Percentiles rank a stretch among this genome's conserved stretches.
phyloP scores from a whole-genome alignment of 257 asterid genomes.

The Jacaranda copaia region DNA sequence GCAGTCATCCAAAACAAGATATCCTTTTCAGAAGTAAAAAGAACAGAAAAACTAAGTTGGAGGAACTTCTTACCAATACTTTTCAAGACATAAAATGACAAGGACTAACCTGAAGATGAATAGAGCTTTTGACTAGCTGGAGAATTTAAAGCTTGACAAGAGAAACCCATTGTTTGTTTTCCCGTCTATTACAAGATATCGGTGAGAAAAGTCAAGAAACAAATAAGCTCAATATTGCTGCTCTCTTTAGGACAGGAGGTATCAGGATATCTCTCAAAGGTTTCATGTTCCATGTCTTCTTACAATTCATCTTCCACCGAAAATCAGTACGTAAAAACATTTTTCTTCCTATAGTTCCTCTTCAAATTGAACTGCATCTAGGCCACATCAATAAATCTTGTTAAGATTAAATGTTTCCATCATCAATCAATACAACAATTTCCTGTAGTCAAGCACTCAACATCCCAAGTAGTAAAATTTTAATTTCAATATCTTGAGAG shows the following conservation, averaged over 20 bases:
- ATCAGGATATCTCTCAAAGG: constrained; percentile 75
- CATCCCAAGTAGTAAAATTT: not conserved
- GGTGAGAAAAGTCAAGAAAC: constrained; percentile 50
- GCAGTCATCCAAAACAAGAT: not conserved
- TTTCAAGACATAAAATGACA: constrained; percentile 14
- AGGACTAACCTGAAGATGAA: constrained; percentile 90
- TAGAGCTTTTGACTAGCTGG: constrained; percentile 99
- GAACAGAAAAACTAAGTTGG: not conserved
- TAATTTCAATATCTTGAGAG: not conserved
- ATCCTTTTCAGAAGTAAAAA: constrained; percentile 18
- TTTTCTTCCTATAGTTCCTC: not conserved
- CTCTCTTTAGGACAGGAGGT: constrained; percentile 69
- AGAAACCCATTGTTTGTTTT: constrained; percentile 97
- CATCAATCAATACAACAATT: constrained; percentile 22
- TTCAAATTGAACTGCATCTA: constrained; percentile 9
- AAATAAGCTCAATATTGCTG: constrained; percentile 81
- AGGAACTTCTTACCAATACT: no score
- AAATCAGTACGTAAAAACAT: not conserved
- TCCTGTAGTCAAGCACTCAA: constrained; percentile 7
- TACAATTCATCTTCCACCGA: not conserved
- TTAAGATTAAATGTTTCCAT: not conserved
- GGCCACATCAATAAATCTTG: constrained; percentile 2
- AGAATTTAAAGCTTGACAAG: constrained; percentile 75
- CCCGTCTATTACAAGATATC: constrained; percentile 73
- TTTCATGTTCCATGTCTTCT: not conserved